Conservation (phyloP, 1,284 basidiomycete genomes). For the Grifola frondosa region DNA sequence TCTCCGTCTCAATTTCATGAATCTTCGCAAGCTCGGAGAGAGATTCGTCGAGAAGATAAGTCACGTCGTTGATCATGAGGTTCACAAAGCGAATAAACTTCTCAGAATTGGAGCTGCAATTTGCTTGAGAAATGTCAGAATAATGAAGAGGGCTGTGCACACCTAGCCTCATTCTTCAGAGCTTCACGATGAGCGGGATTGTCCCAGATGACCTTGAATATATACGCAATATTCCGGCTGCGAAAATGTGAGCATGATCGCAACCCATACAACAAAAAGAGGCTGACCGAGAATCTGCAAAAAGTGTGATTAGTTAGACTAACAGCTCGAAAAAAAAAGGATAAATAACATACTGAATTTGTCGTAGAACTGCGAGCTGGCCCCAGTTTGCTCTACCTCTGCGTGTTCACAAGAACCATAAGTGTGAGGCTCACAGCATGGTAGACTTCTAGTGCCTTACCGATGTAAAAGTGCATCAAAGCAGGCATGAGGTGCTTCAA, state of each 20-base stretch:
- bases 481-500: constrained; percentile 89
- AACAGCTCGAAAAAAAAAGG: constrained; percentile 1
- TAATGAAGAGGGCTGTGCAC: constrained; percentile 30
- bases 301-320: constrained; percentile 5
- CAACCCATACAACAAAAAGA: not conserved
- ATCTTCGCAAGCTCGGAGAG: constrained; percentile 88
- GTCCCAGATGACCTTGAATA: constrained; percentile 87
- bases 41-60: constrained; percentile 97
- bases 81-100: constrained; percentile 96
- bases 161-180: constrained; percentile 77
- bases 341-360: constrained; percentile 78
- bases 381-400: constrained; percentile 98
- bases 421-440: not conserved
- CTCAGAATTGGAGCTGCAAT: constrained; percentile 68
- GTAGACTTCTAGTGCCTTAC: too few relatives aligned
- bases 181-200: constrained; percentile 86
- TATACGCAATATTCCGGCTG: constrained; percentile 81
- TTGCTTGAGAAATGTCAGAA: constrained; percentile 4
- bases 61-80: constrained; percentile 98
- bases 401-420: not conserved
- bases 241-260: not conserved
- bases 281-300: constrained; percentile 56
- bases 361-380: constrained; percentile 98
- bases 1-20: constrained; percentile 82
- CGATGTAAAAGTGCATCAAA: constrained; percentile 94